phyloP scores from a whole-genome alignment of 371 early-diverging fungal species.

The Mortierella sp. region DNA sequence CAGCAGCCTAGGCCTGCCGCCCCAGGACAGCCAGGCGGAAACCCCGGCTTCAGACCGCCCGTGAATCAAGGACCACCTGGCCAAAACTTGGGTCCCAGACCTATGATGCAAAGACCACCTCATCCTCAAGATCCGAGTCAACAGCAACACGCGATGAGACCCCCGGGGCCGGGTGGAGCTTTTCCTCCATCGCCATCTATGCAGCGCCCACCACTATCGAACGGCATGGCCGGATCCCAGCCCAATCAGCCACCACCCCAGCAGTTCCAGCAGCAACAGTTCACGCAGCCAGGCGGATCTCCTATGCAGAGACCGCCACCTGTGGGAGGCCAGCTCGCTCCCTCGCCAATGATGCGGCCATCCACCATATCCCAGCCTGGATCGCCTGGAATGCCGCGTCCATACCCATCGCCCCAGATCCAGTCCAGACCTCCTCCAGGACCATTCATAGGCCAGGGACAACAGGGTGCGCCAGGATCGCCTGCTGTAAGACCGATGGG shows the following conservation, averaged over 20 bases:
- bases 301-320: constrained; percentile 38
- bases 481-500: constrained; percentile 39
- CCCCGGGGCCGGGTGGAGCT: constrained; percentile 22
- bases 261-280: constrained; percentile 14
- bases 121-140: constrained; percentile 28
- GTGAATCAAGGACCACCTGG: constrained; percentile 20
- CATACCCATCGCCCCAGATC: constrained; percentile 43
- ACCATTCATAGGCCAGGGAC: constrained; percentile 21
- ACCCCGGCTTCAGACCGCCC: constrained; percentile 31
- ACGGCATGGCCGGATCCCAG: constrained; percentile 22
- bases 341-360: constrained; percentile 49
- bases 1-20: constrained; percentile 17
- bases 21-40: constrained; percentile 15
- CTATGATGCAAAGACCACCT: constrained; percentile 27
- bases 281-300: constrained; percentile 11
- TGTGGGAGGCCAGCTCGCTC: constrained; percentile 34
- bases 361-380: constrained; percentile 43
- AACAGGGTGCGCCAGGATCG: constrained; percentile 27
- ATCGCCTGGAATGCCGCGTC: constrained; percentile 41
- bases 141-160: constrained; percentile 16
- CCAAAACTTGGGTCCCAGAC: constrained; percentile 19
- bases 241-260: constrained; percentile 10
- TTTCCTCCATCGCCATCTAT: constrained; percentile 37
- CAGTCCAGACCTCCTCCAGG: constrained; percentile 31
- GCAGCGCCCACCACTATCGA: constrained; percentile 37